Percentiles rank a stretch among this genome's conserved stretches.
Conservation (phyloP, 2,329 filamentous ascomycete species). For the Grosmannia clavigera region DNA sequence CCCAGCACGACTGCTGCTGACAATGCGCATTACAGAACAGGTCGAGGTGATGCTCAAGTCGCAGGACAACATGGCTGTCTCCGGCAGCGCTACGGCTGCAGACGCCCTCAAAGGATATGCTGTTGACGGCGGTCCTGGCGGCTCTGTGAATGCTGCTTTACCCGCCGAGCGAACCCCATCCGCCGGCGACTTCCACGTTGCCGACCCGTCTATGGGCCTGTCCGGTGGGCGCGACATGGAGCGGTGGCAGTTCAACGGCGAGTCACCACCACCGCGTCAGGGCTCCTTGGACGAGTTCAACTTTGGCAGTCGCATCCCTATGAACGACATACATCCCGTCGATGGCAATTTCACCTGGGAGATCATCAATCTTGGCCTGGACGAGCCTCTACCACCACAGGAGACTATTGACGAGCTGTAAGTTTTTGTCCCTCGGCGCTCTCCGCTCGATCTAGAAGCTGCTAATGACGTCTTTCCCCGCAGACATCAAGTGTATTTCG, state of each 20-base stretch:
- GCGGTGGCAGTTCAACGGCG: slow-evolving; percentile 41
- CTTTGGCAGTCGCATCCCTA: slow-evolving; percentile 36
- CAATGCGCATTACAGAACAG: slow-evolving; percentile 48
- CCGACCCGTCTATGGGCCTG: slow-evolving; percentile 35
- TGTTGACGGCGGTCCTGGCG: not conserved
- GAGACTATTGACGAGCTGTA: slow-evolving; percentile 71
- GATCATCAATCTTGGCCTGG: slow-evolving; percentile 47
- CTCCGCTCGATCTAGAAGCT: not conserved
- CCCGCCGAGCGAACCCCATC: not conserved
- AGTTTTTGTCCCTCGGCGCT: slow-evolving; percentile 16
- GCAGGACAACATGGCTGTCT: slow-evolving; percentile 37
- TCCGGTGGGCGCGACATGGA: slow-evolving; percentile 36
- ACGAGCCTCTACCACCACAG: slow-evolving; percentile 46
- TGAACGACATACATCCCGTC: slow-evolving; percentile 36
- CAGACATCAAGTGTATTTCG: slow-evolving; percentile 75
- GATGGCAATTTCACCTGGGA: slow-evolving; percentile 66
- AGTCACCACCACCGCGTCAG: slow-evolving; percentile 33
- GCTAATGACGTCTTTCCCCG: not conserved
- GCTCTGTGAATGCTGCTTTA: not conserved
- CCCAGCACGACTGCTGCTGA: not conserved
- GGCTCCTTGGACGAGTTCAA: slow-evolving; percentile 43
- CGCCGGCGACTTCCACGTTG: slow-evolving; percentile 26
- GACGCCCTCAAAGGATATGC: not conserved
- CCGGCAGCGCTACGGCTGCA: slow-evolving; percentile 23
- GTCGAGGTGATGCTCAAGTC: slow-evolving; percentile 84